Evolutionary conservation across 2,329 filamentous ascomycete species (phyloP).

Genomic region (Pseudogymnoascus sp.): DNA sequence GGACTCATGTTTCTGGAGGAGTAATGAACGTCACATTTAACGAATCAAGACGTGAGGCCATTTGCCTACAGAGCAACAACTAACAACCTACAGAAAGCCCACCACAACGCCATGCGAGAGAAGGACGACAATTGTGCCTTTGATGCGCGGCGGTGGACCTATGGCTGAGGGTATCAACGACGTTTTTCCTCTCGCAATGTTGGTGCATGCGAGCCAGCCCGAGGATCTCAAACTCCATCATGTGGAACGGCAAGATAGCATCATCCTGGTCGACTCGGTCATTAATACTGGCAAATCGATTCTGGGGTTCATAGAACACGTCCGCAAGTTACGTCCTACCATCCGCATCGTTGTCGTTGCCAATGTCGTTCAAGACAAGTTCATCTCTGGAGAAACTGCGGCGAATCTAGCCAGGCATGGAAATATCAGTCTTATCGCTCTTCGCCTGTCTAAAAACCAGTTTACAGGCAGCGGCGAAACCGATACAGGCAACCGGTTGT

Average conservation of each 20-base stretch:
- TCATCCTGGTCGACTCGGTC: conserved; percentile 53
- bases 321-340: conserved; percentile 33
- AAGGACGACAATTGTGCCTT: conserved; percentile 44
- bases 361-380: not conserved
- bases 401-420: conserved; percentile 17
- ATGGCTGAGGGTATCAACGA: conserved; percentile 52
- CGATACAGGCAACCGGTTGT: conserved; percentile 53
- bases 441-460: conserved; percentile 49
- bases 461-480: conserved; percentile 44
- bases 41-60: too few relatives aligned
- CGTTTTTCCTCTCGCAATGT: conserved; percentile 43
- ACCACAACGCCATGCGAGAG: conserved; percentile 40
- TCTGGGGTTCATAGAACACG: conserved; percentile 38
- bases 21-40: too few relatives aligned
- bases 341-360: conserved; percentile 44
- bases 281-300: conserved; percentile 49
- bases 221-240: conserved; percentile 37
- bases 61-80: too few relatives aligned
- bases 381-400: not conserved
- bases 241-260: conserved; percentile 31
- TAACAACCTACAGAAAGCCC: too few relatives aligned
- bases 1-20: too few relatives aligned
- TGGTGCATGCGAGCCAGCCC: conserved; percentile 38
- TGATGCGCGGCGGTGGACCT: conserved; percentile 57
- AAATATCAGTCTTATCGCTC: conserved; percentile 38